Evolutionary conservation across 306 rosid genomes (phyloP), one percentile per base, ranked within the genome.

Genomic region (Clitoria ternatea): DNA sequence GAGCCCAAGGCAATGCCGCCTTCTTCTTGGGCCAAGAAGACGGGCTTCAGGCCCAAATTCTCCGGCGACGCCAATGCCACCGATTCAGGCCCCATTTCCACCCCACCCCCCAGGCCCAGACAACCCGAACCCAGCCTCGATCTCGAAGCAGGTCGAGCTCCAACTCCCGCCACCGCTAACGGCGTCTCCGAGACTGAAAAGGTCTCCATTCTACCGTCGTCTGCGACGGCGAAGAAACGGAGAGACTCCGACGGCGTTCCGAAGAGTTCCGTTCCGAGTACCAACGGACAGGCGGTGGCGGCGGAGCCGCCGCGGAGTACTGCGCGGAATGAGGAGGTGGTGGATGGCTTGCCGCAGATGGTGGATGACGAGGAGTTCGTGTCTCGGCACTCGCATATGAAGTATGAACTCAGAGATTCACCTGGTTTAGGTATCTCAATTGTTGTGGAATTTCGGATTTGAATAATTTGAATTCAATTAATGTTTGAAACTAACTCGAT

Each of bases 11-110:
- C 92, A 86, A 47, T 86, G 82, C 92, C 97, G 23, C 96, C 97
- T 18, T 73, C 99, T 55, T 86, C 99, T 0, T 95, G 99, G 99
- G 99, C 99, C 14, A 91, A 89, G 75, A 80, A 82, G 71, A 95
- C 99, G 2, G 97, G 97, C 7, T 95, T 95, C 68, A 79, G 78
- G 74, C 97, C 99, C 44, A 91, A 91, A 70, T 89, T 95, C 77
- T 95, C 99, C 20, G 97, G 97, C 59, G 97, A 95, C 87, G 82
- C 97, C 44, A 86, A 83, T 83, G 85, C 84, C 44, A 18, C 70
- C 27, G 80, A 91, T 49, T 87, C 98, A 0, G 97, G 87, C 13
- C 97, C 86, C 65, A 47, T 87, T 19, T 30, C 19, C 65, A 20
- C 79, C 5, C 20, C 64, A 10, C 85, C 85, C 2, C 81, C 84